Conservation (phyloP, 2,329 filamentous ascomycete genomes). For the Aureobasidium sp. region DNA sequence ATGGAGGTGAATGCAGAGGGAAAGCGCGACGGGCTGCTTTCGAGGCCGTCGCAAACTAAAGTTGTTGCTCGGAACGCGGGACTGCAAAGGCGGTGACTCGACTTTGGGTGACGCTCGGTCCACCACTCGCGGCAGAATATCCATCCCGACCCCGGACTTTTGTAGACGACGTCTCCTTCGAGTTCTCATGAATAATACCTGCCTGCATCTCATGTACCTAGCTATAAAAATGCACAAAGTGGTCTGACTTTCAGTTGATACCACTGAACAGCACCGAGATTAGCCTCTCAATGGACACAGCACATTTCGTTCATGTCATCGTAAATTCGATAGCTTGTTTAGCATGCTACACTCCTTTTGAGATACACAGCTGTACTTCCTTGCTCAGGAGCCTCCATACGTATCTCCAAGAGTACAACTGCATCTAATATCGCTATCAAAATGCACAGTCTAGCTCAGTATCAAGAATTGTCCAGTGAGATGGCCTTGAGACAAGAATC, state of each 20-base stretch:
- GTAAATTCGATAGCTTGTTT: neutral
- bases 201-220: neutral
- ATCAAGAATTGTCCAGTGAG: neutral
- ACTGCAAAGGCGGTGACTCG: conserved; percentile 4
- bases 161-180: neutral
- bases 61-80: neutral
- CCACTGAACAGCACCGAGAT: neutral
- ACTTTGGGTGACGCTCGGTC: neutral
- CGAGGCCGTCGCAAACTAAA: conserved; percentile 1
- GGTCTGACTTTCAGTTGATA: neutral
- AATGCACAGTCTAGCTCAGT: neutral
- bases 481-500: neutral
- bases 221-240: neutral
- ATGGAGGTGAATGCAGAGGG: neutral
- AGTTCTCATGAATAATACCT: no score
- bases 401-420: neutral
- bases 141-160: neutral
- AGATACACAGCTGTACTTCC: neutral
- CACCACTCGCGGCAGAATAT: neutral
- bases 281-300: neutral
- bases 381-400: neutral
- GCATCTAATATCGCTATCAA: neutral
- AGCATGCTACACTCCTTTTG: neutral
- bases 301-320: neutral
- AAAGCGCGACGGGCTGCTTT: neutral